Evolutionary conservation across 148 eudicot genomes (phyloP), one percentile per base, ranked within the genome.

Genomic region (Cornus florida): DNA sequence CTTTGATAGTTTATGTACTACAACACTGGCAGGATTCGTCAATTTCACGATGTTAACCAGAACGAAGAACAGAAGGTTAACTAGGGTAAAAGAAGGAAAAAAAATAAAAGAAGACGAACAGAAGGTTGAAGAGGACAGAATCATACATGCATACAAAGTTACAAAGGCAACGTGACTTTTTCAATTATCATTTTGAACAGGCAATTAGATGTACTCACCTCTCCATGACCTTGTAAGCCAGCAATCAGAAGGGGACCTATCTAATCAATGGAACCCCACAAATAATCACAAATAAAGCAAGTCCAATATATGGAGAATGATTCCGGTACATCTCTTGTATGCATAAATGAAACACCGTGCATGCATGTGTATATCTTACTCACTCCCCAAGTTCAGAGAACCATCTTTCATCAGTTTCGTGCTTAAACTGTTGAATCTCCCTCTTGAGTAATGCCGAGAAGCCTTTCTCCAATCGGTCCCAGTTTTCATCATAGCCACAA

Each of bases 381-480:
- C 93, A 31, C 75, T 78, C 67, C 94, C 96, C 82, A 87, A 83
- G 82, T 92, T 93, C 60, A 94, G 73, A 76, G 97, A 94, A 68
- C 97, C 97, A 65, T 94, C 98, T 82, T 94, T 94, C 90, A 94
- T 89, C 73, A 95, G 85, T 87, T 93, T 93, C 78, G 89, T 83
- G 84, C 98, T 95, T 64, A 95, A 83, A 72, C 89, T 93, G 87
- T 95, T 95, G 75, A 93, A 95, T 91, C 98, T 88, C 83, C 95
- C 98, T 84, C 97, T 88, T 20, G 98, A 95, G 87, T 95, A 95
- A 82, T 93, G 98, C 28, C 97, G 88, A 66, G 98, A 95, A 60
- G 97, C 98, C 85, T 92, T 95, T 86, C 97, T 93, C 98, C 97
- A 94, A 82, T 94, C 95, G 1, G 98, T 94, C 33, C 97, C 98